phyloP scores from a whole-genome alignment of 2,329 filamentous ascomycete genomes.

The Monascus ruber region DNA sequence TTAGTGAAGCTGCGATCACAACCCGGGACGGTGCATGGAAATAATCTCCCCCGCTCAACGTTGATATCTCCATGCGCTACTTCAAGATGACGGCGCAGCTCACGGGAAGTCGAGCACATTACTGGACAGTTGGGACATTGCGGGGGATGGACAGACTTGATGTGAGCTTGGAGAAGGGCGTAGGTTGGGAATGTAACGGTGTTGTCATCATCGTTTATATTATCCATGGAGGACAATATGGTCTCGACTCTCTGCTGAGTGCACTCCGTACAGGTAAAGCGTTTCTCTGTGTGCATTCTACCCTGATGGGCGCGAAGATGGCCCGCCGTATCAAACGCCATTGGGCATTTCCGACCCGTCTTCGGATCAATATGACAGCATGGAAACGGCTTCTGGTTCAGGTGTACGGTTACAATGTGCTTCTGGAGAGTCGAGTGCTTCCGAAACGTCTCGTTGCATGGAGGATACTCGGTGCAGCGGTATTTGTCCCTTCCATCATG shows the following conservation, averaged over 20 bases:
- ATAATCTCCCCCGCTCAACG: slow-evolving; percentile 52
- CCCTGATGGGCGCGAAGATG: slow-evolving; percentile 61
- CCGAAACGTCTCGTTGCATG: slow-evolving; percentile 67
- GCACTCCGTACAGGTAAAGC: slow-evolving; percentile 72
- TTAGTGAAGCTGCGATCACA: slow-evolving; percentile 73
- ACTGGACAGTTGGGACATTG: slow-evolving; percentile 64
- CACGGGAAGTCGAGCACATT: slow-evolving; percentile 53
- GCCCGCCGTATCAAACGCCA: slow-evolving; percentile 61
- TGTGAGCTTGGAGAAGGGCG: slow-evolving; percentile 59
- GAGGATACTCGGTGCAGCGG: slow-evolving; percentile 57
- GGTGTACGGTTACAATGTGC: slow-evolving; percentile 67
- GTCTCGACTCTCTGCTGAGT: slow-evolving; percentile 25
- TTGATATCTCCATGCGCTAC: slow-evolving; percentile 54
- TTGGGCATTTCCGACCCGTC: slow-evolving; percentile 48
- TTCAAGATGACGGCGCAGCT: slow-evolving; percentile 67
- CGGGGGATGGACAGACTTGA: slow-evolving; percentile 58
- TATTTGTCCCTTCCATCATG: slow-evolving; percentile 69
- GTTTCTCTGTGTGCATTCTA: slow-evolving; percentile 56
- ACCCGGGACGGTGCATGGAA: slow-evolving; percentile 53
- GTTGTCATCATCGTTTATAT: slow-evolving; percentile 6
- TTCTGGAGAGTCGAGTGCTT: slow-evolving; percentile 78
- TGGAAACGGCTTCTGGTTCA: slow-evolving; percentile 57
- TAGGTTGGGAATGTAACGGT: slow-evolving; percentile 59
- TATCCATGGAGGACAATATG: slow-evolving; percentile 23
- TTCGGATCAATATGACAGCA: slow-evolving; percentile 50